phyloP scores from a whole-genome alignment of 1,284 basidiomycete species.

The Marasmius tenuissimus region DNA sequence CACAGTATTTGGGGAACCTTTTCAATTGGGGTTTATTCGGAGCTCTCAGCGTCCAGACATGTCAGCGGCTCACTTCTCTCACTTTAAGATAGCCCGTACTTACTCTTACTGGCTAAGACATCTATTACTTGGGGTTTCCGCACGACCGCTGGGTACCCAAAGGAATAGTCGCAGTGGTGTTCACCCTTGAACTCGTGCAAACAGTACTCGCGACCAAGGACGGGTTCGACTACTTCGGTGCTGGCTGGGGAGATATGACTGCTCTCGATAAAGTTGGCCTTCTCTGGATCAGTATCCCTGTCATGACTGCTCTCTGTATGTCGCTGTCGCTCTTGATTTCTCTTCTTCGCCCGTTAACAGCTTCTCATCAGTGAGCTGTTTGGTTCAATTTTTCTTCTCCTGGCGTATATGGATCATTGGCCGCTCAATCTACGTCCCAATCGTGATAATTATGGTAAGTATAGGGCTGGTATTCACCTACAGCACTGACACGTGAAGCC shows the following conservation, averaged over 20 bases:
- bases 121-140: slow-evolving; percentile 27
- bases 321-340: background rate
- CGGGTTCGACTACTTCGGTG: slow-evolving; percentile 23
- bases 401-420: slow-evolving; percentile 20
- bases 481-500: background rate
- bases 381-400: slow-evolving; percentile 27
- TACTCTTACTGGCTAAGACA: slow-evolving; percentile 14
- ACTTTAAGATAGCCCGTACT: background rate
- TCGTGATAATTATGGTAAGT: background rate
- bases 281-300: slow-evolving; percentile 26
- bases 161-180: slow-evolving; percentile 16
- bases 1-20: background rate
- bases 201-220: slow-evolving; percentile 24
- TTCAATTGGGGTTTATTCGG: background rate
- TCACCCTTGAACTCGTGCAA: slow-evolving; percentile 22
- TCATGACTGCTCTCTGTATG: slow-evolving; percentile 26
- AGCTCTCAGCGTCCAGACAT: background rate
- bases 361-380: slow-evolving; percentile 18
- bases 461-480: background rate
- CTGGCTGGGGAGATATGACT: slow-evolving; percentile 22
- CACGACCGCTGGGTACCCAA: slow-evolving; percentile 21
- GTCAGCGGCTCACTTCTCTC: background rate
- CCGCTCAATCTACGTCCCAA: background rate
- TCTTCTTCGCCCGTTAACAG: background rate
- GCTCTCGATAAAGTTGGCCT: slow-evolving; percentile 20